Evolutionary conservation across 306 rosid species (phyloP).

Genomic region (Medicago ruthenica): DNA sequence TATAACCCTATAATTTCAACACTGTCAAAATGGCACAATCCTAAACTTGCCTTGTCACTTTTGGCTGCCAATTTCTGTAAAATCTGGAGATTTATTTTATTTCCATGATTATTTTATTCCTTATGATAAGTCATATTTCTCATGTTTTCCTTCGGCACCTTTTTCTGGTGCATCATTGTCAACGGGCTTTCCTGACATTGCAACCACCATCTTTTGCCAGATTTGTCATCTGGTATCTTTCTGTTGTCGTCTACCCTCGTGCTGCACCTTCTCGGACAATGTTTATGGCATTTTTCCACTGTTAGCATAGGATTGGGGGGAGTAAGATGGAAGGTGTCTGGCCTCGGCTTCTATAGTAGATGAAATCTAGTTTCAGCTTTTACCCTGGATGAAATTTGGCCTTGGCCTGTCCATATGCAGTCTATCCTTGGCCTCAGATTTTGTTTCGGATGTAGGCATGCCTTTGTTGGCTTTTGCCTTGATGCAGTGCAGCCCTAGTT

Average conservation of each 20-base stretch:
- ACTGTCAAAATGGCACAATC: background rate
- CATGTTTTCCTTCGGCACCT: background rate
- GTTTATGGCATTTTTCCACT: background rate
- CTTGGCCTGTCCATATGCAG: background rate
- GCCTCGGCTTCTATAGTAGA: background rate
- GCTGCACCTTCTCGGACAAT: background rate
- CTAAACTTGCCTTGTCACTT: background rate
- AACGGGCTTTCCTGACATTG: too few relatives aligned
- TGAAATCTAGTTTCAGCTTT: background rate
- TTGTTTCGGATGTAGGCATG: background rate
- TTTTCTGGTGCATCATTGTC: too few relatives aligned
- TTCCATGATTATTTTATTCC: background rate
- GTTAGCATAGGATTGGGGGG: background rate
- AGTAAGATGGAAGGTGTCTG: background rate
- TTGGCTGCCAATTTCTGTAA: background rate
- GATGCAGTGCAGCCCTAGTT: background rate
- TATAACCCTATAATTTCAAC: background rate
- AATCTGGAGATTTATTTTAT: background rate
- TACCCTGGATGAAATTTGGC: background rate
- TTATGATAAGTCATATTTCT: background rate
- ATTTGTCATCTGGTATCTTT: background rate
- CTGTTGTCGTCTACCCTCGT: background rate
- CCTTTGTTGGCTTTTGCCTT: background rate
- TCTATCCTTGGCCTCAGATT: background rate
- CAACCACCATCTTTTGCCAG: too few relatives aligned